phyloP scores from a whole-genome alignment of 2,329 filamentous ascomycete species.

The Penicillium rolfsii region DNA sequence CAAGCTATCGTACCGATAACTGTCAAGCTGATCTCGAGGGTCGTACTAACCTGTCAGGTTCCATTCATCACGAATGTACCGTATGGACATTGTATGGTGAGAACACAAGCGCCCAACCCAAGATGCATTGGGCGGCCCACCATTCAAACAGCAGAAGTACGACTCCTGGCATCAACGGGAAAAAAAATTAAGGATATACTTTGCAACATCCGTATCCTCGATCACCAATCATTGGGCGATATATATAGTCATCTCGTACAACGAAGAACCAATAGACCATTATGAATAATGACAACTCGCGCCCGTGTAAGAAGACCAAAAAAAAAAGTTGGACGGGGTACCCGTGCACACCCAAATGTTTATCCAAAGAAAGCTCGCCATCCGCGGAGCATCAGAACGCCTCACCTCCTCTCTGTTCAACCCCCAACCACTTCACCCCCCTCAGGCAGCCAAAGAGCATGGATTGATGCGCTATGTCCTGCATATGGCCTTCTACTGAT shows the following conservation, averaged over 20 bases:
- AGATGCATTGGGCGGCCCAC: slow-evolving; percentile 2
- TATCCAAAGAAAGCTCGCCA: slow-evolving; percentile 21
- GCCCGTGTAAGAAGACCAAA: slow-evolving; percentile 1
- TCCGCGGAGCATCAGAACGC: slow-evolving; percentile 14
- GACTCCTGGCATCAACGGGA: neutral
- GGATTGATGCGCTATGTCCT: slow-evolving; percentile 23
- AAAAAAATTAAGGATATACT: neutral
- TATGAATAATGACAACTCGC: neutral
- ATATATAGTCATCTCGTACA: neutral
- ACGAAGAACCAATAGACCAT: neutral
- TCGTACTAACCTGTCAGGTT: neutral
- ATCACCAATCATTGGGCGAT: neutral
- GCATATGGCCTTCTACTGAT: slow-evolving; percentile 16
- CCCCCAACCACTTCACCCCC: slow-evolving; percentile 5
- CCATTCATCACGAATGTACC: neutral
- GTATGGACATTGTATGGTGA: neutral
- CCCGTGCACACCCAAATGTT: slow-evolving; percentile 23
- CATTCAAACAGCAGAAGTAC: neutral
- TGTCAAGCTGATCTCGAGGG: neutral
- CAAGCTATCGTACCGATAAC: neutral
- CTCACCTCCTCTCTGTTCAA: slow-evolving; percentile 5
- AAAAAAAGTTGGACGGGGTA: slow-evolving; percentile 17
- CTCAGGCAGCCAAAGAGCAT: slow-evolving; percentile 10
- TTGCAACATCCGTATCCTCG: neutral
- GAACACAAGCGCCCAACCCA: neutral